A percentile compares a stretch with the other conserved stretches of the same genome.
Evolutionary conservation across 2,329 filamentous ascomycete species (phyloP).

Genomic region (Fusarium praegraminearum): DNA sequence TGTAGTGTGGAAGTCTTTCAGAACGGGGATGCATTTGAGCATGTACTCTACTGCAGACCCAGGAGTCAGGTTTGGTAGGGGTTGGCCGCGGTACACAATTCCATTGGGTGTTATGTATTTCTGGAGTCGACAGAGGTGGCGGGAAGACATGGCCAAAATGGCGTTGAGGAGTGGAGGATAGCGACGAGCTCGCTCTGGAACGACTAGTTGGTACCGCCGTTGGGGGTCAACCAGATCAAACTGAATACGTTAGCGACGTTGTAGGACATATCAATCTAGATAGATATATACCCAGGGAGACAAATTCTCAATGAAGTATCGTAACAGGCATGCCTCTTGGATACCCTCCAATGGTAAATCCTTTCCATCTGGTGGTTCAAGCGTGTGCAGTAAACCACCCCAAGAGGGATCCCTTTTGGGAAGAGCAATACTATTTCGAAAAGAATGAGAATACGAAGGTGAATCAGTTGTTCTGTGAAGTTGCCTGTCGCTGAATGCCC

Average conservation of each 20-base stretch:
- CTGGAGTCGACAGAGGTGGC: slow-evolving; percentile 19
- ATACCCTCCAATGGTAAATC: not conserved
- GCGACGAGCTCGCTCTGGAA: slow-evolving; percentile 31
- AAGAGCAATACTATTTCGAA: not conserved
- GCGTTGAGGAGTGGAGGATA: slow-evolving; percentile 36
- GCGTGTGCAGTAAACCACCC: slow-evolving; percentile 2
- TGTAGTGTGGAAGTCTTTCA: slow-evolving; percentile 38
- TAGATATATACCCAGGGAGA: slow-evolving; percentile 26
- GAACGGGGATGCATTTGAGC: slow-evolving; percentile 32
- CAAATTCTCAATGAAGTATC: slow-evolving; percentile 38
- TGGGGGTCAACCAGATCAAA: slow-evolving; percentile 38
- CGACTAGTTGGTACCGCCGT: slow-evolving; percentile 21
- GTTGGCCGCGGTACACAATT: slow-evolving; percentile 31
- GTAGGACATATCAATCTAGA: accelerated
- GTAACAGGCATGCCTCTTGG: slow-evolving; percentile 38
- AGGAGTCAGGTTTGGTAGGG: slow-evolving; percentile 6
- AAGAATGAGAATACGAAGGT: not conserved
- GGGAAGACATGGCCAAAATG: slow-evolving; percentile 34
- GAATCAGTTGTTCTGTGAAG: not conserved
- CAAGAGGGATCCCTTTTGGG: slow-evolving; percentile 30
- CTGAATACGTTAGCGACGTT: not conserved
- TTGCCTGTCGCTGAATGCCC: not conserved
- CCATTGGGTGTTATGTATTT: slow-evolving; percentile 23
- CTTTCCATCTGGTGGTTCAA: slow-evolving; percentile 11
- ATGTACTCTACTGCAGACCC: slow-evolving; percentile 40